These are phyloP conservation scores for Lentinula aciculospora DNA, from an alignment of 768 basidiomycete species.

Conservation along the genomic window DNA sequence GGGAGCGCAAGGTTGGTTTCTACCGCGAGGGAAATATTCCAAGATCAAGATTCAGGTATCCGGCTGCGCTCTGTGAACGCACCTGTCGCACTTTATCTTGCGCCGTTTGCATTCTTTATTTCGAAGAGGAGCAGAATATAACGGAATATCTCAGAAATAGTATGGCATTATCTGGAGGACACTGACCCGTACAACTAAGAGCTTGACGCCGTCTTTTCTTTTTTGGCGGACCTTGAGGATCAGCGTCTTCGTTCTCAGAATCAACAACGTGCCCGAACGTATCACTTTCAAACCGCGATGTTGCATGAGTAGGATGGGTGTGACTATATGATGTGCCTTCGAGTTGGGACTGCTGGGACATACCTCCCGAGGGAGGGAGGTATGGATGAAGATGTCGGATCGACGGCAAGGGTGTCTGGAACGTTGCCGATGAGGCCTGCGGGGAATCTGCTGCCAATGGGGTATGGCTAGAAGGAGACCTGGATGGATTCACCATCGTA, in stretches of 20 bases:
- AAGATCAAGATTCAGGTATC: background rate
- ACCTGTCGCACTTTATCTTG: slow-evolving; percentile 89
- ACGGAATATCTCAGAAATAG: slow-evolving; percentile 9
- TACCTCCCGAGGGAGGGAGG: slow-evolving; percentile 44
- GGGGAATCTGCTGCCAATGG: background rate
- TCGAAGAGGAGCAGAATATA: slow-evolving; percentile 22
- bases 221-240: slow-evolving; percentile 57
- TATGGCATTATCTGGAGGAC: slow-evolving; percentile 18
- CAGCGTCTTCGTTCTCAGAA: slow-evolving; percentile 54
- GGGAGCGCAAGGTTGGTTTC: slow-evolving; percentile 76
- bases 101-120: slow-evolving; percentile 77
- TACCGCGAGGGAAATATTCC: slow-evolving; percentile 26
- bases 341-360: slow-evolving; percentile 19
- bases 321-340: slow-evolving; percentile 18
- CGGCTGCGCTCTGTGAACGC: slow-evolving; percentile 14
- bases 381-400: slow-evolving; percentile 67
- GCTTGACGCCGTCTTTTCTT: slow-evolving; percentile 82
- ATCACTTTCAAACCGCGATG: slow-evolving; percentile 20
- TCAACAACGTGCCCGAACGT: slow-evolving; percentile 33
- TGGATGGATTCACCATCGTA: background rate
- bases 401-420: slow-evolving; percentile 39
- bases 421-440: background rate
- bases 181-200: slow-evolving; percentile 77
- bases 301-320: slow-evolving; percentile 14
- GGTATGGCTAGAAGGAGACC: background rate